Evolutionary conservation across 148 eudicot species (phyloP), one percentile per base, ranked within the genome.

Genomic region (Rhododendron mucronatum): DNA sequence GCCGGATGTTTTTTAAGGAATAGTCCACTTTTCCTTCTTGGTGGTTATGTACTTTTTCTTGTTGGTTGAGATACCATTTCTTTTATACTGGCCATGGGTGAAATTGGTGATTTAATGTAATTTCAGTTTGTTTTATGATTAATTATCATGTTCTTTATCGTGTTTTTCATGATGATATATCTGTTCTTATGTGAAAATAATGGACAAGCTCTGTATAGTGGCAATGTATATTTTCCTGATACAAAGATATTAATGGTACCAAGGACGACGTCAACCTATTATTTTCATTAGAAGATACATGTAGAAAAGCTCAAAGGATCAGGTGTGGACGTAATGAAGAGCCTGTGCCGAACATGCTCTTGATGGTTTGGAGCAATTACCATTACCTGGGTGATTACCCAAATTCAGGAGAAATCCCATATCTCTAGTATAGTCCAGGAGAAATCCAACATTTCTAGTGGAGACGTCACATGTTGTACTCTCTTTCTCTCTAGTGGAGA

Each of bases 1-100:
- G 39, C 69, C 59, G 80, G 81, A 76, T 78, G 71, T 73, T 78
- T 77, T 73, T 75, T 82, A 82, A 30, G 76, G 21, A 79, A 28
- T 45, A 16, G 14, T 28, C 35, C 51, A 48, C 45, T 41, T 26
- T 73, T 82, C 82, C 1, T 11, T 82, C 78, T 82, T 41, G 35
- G 37, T 85, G 48, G 26, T 57, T 65, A 26, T 11, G 16, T 67
- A 11, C 35, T 48, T 55, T 21, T 80, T 23, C 21, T 26, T 26
- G 4, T 16, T 85, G 30, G 82, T 37, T 76, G 3, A 2, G 16
- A 65, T 44, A 63, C 4, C 16, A 23, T 65, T 41, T 7, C 71
- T n/a, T n/a, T 83, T 41, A 21, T 13, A 10, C 69, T 83, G 57
- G 57, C 57, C 57, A 14, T 53, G 57, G 6, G 7, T 83, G 79